Conservation (phyloP, 441 rosid genomes). For the Hura crepitans region DNA sequence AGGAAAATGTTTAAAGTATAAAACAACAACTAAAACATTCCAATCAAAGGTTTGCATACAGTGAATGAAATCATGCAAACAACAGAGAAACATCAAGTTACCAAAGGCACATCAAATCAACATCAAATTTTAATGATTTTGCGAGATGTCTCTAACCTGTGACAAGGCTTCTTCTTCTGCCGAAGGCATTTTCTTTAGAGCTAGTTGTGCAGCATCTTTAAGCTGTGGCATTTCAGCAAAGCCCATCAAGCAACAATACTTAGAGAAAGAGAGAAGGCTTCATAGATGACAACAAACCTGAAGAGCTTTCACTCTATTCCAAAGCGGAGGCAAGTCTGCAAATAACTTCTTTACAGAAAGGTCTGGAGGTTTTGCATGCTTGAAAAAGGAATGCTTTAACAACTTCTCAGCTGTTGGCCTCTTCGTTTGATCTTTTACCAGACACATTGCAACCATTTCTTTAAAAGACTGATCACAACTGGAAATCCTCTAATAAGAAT, state of each 20-base stretch:
- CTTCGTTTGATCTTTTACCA: slow-evolving; percentile 98
- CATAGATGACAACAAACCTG: slow-evolving; percentile 52
- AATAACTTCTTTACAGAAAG: slow-evolving; percentile 70
- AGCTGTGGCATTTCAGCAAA: slow-evolving; percentile 49
- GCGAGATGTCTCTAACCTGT: slow-evolving; percentile 47
- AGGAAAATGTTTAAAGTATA: neutral
- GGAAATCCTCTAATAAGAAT: slow-evolving; percentile 83
- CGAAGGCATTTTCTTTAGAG: slow-evolving; percentile 83
- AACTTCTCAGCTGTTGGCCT: slow-evolving; percentile 97
- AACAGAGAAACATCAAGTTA: slow-evolving; percentile 2
- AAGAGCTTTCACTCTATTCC: slow-evolving; percentile 90
- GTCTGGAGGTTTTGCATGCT: slow-evolving; percentile 85
- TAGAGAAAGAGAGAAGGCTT: slow-evolving; percentile 16
- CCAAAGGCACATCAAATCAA: neutral
- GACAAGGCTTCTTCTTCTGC: slow-evolving; percentile 92
- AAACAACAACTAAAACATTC: neutral
- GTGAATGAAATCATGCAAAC: neutral
- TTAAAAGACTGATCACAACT: slow-evolving; percentile 98
- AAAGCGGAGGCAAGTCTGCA: slow-evolving; percentile 80
- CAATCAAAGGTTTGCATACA: neutral
- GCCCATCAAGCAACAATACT: slow-evolving; percentile 21
- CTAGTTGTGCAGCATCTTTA: slow-evolving; percentile 93
- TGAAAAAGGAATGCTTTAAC: slow-evolving; percentile 86
- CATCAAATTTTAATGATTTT: neutral
- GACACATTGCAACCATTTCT: slow-evolving; percentile 99